Evolutionary conservation across 257 asterid genomes (phyloP).

Genomic region (Coffea eugenioides): DNA sequence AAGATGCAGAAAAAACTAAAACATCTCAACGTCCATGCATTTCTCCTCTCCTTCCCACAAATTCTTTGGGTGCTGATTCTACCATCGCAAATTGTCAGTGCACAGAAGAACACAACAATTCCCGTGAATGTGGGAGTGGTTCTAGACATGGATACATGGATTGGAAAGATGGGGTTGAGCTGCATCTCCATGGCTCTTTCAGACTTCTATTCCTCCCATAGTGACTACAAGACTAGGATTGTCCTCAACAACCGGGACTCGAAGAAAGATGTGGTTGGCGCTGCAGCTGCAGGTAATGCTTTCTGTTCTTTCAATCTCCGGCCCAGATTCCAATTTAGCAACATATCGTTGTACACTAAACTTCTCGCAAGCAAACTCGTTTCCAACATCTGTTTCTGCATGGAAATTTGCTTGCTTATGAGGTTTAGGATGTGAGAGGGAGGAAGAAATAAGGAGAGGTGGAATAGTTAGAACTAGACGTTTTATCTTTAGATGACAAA

Average conservation of each 20-base stretch:
- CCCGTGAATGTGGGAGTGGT: constrained; percentile 48
- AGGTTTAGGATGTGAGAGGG: too few relatives aligned
- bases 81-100: constrained; percentile 12
- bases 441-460: too few relatives aligned
- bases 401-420: too few relatives aligned
- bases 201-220: constrained; percentile 35
- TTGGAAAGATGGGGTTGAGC: constrained; percentile 39
- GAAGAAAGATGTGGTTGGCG: constrained; percentile 31
- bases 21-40: neutral
- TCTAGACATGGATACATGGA: constrained; percentile 33
- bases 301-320: too few relatives aligned
- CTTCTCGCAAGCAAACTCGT: too few relatives aligned
- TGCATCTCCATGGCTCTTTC: constrained; percentile 52
- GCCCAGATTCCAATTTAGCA: too few relatives aligned
- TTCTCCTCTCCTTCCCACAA: neutral
- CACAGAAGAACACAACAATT: constrained; percentile 19
- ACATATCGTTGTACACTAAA: too few relatives aligned
- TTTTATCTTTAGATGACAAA: too few relatives aligned
- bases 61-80: constrained; percentile 4
- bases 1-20: neutral
- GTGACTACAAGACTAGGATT: constrained; percentile 33
- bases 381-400: too few relatives aligned
- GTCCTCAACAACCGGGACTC: constrained; percentile 38
- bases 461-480: too few relatives aligned
- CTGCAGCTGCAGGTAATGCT: constrained; percentile 51